Percentiles rank a stretch among this genome's conserved stretches.
Evolutionary conservation across 2,329 filamentous ascomycete genomes (phyloP).

Genomic region (Aotearoamyces nothofagi): DNA sequence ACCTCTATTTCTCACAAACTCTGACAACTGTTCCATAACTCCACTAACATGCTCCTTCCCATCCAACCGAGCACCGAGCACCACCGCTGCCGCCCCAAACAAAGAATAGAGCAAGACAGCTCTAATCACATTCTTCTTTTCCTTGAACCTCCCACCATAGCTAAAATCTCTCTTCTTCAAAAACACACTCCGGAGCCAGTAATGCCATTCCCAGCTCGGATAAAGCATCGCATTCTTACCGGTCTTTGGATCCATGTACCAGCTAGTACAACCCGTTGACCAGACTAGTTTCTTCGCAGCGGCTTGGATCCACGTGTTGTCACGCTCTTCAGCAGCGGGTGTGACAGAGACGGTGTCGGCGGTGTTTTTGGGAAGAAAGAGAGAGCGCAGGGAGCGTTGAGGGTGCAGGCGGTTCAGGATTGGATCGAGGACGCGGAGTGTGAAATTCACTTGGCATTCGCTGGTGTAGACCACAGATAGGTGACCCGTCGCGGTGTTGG

Average conservation of each 20-base stretch:
- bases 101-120: no score
- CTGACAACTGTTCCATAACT: no score
- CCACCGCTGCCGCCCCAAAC: no score
- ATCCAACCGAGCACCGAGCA: no score
- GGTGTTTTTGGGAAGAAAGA: conserved; percentile 5
- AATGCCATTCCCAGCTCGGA: conserved; percentile 33
- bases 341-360: conserved; percentile 22
- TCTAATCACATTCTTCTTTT: no score
- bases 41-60: no score
- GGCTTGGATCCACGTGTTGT: conserved; percentile 24
- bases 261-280: conserved; percentile 32
- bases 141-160: not conserved
- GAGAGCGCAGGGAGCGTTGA: conserved; percentile 14
- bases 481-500: conserved; percentile 40
- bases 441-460: conserved; percentile 36
- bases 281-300: conserved; percentile 29
- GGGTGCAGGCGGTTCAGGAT: conserved; percentile 20
- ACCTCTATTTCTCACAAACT: no score
- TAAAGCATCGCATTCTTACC: conserved; percentile 35
- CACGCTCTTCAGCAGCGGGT: conserved; percentile 18
- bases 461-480: conserved; percentile 34
- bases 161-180: conserved; percentile 21
- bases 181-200: conserved; percentile 31
- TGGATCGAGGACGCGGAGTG: conserved; percentile 24
- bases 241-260: conserved; percentile 31